phyloP scores from a whole-genome alignment of 306 rosid species.

The Prunus mume region DNA sequence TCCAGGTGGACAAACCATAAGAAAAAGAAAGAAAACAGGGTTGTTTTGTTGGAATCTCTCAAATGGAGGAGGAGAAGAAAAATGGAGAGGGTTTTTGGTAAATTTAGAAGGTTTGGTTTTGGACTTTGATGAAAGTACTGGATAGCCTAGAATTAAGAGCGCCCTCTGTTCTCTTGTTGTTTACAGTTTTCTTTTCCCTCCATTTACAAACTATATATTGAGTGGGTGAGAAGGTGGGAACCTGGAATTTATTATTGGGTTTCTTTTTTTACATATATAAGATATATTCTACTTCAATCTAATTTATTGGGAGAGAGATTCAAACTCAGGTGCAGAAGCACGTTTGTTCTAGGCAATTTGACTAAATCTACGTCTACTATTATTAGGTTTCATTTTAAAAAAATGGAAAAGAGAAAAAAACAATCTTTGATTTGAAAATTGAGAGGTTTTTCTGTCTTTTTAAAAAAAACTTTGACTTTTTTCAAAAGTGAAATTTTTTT shows the following conservation, averaged over 20 bases:
- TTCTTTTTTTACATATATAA: too few species aligned
- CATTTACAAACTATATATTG: constrained; percentile 1
- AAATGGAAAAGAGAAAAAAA: not conserved
- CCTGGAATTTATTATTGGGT: not conserved
- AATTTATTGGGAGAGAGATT: too few species aligned
- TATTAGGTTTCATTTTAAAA: not conserved
- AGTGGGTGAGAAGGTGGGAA: not conserved
- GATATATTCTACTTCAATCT: too few species aligned
- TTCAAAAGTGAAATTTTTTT: too few species aligned
- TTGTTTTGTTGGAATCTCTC: not conserved
- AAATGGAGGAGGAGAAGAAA: not conserved
- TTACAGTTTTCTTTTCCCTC: constrained; percentile 17
- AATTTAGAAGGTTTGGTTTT: constrained; percentile 8
- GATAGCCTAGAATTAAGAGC: constrained; percentile 15
- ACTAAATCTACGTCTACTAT: too few species aligned
- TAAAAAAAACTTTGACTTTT: too few species aligned
- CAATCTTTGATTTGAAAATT: too few species aligned
- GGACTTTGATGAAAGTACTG: constrained; percentile 11
- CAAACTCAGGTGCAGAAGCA: accelerated
- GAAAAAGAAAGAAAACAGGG: not conserved
- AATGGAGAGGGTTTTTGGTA: constrained; percentile 15
- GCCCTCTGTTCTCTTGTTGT: not conserved
- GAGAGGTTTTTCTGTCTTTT: too few species aligned
- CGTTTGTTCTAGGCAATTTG: accelerated
- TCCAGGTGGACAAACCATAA: constrained; percentile 19